These are phyloP conservation scores for Lasiodiplodia gonubiensis DNA, from an alignment of 2,329 filamentous ascomycete genomes.

Conservation along the genomic window DNA sequence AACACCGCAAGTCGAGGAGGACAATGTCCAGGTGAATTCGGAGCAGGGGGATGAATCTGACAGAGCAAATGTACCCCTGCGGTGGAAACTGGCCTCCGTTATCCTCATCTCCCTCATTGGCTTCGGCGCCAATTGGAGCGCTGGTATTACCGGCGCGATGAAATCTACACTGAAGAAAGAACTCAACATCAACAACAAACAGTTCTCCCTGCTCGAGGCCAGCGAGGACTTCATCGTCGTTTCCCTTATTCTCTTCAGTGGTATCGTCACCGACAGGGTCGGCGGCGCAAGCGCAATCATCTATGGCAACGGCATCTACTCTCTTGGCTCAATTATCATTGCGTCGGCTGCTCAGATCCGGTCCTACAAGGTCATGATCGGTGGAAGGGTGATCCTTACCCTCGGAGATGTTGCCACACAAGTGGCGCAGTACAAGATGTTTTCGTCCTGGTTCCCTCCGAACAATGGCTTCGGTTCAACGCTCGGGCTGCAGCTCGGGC, in stretches of 20 bases:
- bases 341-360: conserved; percentile 63
- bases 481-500: conserved; percentile 63
- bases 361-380: conserved; percentile 66
- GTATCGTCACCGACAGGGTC: conserved; percentile 63
- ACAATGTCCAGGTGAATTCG: not conserved
- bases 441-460: conserved; percentile 68
- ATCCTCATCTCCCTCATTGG: conserved; percentile 61
- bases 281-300: conserved; percentile 64
- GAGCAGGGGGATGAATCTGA: too few relatives aligned
- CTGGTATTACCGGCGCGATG: conserved; percentile 64
- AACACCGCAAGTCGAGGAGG: not conserved
- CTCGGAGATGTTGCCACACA: conserved; percentile 68
- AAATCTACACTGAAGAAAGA: conserved; percentile 68
- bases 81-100: conserved; percentile 44
- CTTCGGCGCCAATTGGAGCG: conserved; percentile 65
- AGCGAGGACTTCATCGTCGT: conserved; percentile 69
- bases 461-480: conserved; percentile 65
- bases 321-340: conserved; percentile 63
- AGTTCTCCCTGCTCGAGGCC: conserved; percentile 64
- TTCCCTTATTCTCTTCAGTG: conserved; percentile 60
- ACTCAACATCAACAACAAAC: conserved; percentile 64
- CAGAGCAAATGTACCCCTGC: not conserved
- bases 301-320: conserved; percentile 65
- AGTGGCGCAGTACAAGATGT: conserved; percentile 69
- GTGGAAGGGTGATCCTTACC: conserved; percentile 61